phyloP scores from a whole-genome alignment of 805 yeast species.

The Candida schatavii region DNA sequence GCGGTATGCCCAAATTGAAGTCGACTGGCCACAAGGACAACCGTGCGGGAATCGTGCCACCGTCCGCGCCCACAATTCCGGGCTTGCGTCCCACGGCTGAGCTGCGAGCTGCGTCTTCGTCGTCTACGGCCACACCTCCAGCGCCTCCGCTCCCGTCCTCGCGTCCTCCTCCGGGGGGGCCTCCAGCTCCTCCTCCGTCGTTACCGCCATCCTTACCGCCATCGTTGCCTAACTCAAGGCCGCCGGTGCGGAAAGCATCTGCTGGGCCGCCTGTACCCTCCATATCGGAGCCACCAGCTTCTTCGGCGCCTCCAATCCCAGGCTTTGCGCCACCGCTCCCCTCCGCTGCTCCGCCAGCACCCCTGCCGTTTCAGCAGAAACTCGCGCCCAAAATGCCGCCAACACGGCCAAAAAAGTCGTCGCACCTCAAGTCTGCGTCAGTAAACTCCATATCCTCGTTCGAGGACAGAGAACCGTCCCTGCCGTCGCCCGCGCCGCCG shows the following conservation, averaged over 20 bases:
- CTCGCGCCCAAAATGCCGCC: conserved; percentile 36
- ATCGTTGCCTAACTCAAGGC: conserved; percentile 9
- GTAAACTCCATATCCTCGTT: conserved; percentile 17
- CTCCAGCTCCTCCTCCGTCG: not conserved
- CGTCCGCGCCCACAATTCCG: conserved; percentile 41
- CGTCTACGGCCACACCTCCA: conserved; percentile 9
- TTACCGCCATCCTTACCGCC: conserved; percentile 1
- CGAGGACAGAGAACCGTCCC: conserved; percentile 6
- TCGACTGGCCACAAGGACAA: conserved; percentile 29
- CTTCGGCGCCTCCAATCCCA: conserved; percentile 18
- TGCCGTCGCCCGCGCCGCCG: conserved; percentile 8
- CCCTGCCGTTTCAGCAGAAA: too few relatives aligned
- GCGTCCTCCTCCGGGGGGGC: conserved; percentile 36
- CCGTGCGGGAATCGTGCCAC: conserved; percentile 33
- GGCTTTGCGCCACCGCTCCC: conserved; percentile 14
- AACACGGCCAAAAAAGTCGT: conserved; percentile 37
- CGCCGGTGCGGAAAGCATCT: conserved; percentile 9
- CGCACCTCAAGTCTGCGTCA: conserved; percentile 27
- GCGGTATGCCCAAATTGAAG: conserved; percentile 73
- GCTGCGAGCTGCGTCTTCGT: not conserved
- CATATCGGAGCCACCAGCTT: conserved; percentile 6
- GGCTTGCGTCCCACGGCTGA: not conserved
- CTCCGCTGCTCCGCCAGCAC: not conserved
- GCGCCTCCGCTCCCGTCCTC: conserved; percentile 12
- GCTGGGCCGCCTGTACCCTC: conserved; percentile 12